phyloP scores from a whole-genome alignment of 805 yeast species.

The Lipomyces mesembrius region DNA sequence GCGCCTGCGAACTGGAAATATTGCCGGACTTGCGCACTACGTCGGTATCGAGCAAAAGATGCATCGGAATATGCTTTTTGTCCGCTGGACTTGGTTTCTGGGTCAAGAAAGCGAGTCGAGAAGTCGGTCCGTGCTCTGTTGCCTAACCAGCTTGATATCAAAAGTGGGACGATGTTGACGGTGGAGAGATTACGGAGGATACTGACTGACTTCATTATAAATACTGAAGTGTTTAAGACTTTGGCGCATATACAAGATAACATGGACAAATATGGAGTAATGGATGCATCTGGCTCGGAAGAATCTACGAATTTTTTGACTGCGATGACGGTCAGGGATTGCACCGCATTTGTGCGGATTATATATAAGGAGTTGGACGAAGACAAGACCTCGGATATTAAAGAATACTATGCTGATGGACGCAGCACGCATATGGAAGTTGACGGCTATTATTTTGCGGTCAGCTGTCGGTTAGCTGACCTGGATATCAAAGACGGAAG shows the following conservation, averaged over 20 bases:
- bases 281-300: slow-evolving; percentile 38
- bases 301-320: slow-evolving; percentile 45
- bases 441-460: slow-evolving; percentile 41
- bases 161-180: slow-evolving; percentile 9
- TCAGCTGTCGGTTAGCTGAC: slow-evolving; percentile 50
- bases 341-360: slow-evolving; percentile 56
- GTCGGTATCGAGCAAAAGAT: slow-evolving; percentile 40
- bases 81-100: slow-evolving; percentile 52
- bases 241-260: slow-evolving; percentile 37
- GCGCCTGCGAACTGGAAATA: slow-evolving; percentile 48
- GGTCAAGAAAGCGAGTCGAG: slow-evolving; percentile 43
- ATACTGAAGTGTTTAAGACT: slow-evolving; percentile 39
- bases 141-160: slow-evolving; percentile 7
- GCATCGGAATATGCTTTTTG: slow-evolving; percentile 51
- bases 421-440: neutral
- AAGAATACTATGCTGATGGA: neutral
- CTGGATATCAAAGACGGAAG: slow-evolving; percentile 32
- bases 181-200: slow-evolving; percentile 30
- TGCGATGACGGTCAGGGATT: slow-evolving; percentile 63
- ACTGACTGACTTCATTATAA: slow-evolving; percentile 30
- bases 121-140: slow-evolving; percentile 46
- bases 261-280: slow-evolving; percentile 30
- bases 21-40: slow-evolving; percentile 65
- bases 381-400: neutral
- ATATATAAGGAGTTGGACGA: neutral